Base-by-base conservation (phyloP, 768 basidiomycete species). In the Lactarius quietus region DNA sequence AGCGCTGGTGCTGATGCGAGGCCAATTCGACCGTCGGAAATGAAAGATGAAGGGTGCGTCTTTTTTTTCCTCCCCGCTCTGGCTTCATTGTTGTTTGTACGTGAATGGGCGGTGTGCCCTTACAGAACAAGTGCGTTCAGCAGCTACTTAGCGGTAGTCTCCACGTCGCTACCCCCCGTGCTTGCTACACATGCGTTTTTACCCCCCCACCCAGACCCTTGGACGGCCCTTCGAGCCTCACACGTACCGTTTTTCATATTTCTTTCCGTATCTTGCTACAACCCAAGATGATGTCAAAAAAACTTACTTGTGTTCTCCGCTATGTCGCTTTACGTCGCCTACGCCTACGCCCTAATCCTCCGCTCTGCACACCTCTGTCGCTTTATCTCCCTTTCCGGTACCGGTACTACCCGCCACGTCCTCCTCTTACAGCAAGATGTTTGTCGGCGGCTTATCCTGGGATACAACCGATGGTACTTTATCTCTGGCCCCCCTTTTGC, bases 381-480 rank as follows among this genome's bases (percentile, higher is more conserved):
- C 64, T 65, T 57, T 66, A 70, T 45, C 63, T 62, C 53, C 23
- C 31, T 68, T 69, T 33, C 33, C 33, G 33, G 33, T 33, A 33
- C 51, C 57, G 68, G 67, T 64, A 59, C 61, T 68, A 54, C 51
- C 45, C 60, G 59, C 60, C 60, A 61, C 65, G 12, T 68, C 55
- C n/a, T n/a, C n/a, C n/a, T n/a, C 35, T 62, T 80, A 77, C 82
- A 98, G 97, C 78, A 99, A 99, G 84, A 99, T 99, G 97, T 99
- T 99, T 78, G 95, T 99, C 75, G 97, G 97, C 68, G 97, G 97
- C 70, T 83, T 99, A 70, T 97, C 98, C 80, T 99, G 97, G 97
- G 96, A 98, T 78, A 98, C 97, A 73, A 96, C 93, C 76, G 96
- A 98, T 84, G 96, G 96, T 99, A 85, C 78, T 72, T 74, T 56